These are phyloP conservation scores for Beauveria sp. DNA, from an alignment of 2,329 filamentous ascomycete genomes.

Conservation along the genomic window DNA sequence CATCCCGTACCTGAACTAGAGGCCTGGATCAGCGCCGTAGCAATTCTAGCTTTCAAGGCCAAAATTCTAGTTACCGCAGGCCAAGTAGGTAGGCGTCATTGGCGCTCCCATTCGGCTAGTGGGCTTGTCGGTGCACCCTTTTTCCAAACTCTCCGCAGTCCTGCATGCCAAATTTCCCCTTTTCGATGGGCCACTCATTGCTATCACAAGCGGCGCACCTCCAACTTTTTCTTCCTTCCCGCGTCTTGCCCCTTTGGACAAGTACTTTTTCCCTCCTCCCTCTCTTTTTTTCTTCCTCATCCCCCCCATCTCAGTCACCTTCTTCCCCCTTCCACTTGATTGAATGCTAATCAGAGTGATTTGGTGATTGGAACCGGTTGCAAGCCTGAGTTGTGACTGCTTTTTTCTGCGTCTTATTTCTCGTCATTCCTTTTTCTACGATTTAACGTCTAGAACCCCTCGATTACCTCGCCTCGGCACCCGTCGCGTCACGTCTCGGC, in stretches of 20 bases:
- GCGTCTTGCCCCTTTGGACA: conserved; percentile 11
- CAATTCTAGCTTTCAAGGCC: too few relatives aligned
- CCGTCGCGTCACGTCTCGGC: conserved; percentile 4
- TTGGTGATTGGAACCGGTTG: conserved; percentile 4
- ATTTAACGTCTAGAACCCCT: conserved; percentile 5
- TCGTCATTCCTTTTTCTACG: conserved; percentile 27
- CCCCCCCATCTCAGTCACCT: conserved; percentile 15
- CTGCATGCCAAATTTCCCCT: conserved; percentile 29
- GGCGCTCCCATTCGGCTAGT: neutral
- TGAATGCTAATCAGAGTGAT: neutral
- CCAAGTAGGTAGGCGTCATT: conserved; percentile 1
- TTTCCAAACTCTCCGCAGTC: neutral
- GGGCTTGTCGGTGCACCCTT: neutral
- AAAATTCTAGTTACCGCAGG: too few relatives aligned
- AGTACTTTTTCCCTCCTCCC: conserved; percentile 8
- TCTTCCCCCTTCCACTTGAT: neutral
- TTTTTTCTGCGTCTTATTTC: conserved; percentile 18
- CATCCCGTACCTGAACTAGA: too few relatives aligned
- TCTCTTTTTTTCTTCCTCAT: conserved; percentile 21
- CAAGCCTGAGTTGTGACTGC: neutral
- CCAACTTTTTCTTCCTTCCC: neutral
- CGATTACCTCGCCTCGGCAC: neutral
- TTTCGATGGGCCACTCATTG: conserved; percentile 18
- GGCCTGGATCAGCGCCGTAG: neutral
- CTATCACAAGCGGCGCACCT: neutral